Base-by-base conservation (phyloP, 1,139 yeast species). In the Lodderomyces orthopsilosis region DNA sequence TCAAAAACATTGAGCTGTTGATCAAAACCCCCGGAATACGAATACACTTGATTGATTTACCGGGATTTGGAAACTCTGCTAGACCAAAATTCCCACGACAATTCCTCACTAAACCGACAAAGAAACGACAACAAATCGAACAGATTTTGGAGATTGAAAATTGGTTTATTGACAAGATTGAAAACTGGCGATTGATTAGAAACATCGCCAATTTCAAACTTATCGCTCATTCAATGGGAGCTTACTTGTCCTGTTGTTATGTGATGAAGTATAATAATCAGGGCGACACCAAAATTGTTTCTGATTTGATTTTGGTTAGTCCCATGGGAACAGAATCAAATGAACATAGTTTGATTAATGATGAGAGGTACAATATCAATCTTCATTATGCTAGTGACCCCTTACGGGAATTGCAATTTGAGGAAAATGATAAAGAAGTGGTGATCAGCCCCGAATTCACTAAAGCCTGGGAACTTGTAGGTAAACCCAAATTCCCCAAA, bases 251-350 rank as follows among this genome's bases (percentile, higher is more conserved):
- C 9, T 57, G 72, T 42, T 68, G 75, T 48, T 72, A 71, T 47
- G 52, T 70, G 22, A 58, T 71, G 70, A 71, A 71, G 49, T 69
- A 69, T 48, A 66, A 67, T 44, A 44, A 46, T 6, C 44, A 46
- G 19, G 40, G 43, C 23, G 50, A 46, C 8, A 35, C 46, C 4
- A 46, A 46, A 1, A 44, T 61, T 15, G 74, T 70, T 1, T 52
- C 56, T 14, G 60, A 65, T 26, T 60, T 70, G 27, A 57, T 69
- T 14, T 50, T 63, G 14, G 71, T 70, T 4, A 70, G 75, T 52
- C 77, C 77, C 4, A 66, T 72, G 75, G 77, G 77, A 3, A 70
- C 77, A 0, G 77, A 72, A 47, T 62, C 75, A 6, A 69, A 65
- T 46, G 55, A 56, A 34, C 48, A 51, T 13, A 70, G 75, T 51